These are phyloP conservation scores for Candida pseudoviswanathii DNA, from an alignment of 1,139 yeast species.

Conservation along the genomic window DNA sequence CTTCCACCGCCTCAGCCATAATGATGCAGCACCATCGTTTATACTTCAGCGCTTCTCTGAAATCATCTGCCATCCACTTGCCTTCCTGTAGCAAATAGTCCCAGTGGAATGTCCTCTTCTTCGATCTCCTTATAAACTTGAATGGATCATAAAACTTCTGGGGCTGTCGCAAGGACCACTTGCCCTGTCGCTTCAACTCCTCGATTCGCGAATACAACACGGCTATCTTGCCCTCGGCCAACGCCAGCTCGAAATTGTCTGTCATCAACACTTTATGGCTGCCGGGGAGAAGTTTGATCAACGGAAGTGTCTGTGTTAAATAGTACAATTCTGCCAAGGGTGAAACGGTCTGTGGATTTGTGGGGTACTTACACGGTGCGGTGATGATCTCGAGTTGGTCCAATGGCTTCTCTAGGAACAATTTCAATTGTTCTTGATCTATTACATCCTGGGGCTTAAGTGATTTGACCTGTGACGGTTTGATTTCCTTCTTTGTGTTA, in stretches of 20 bases:
- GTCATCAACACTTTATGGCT: constrained; percentile 87
- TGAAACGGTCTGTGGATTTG: constrained; percentile 45
- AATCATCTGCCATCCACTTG: constrained; percentile 83
- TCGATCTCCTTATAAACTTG: constrained; percentile 31
- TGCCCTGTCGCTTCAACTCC: constrained; percentile 81
- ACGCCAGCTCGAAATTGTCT: constrained; percentile 79
- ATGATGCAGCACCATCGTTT: constrained; percentile 70
- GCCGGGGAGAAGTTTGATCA: constrained; percentile 77
- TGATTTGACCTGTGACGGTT: constrained; percentile 19
- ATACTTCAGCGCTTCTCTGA: constrained; percentile 67
- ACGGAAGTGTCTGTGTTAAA: constrained; percentile 83
- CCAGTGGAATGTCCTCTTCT: constrained; percentile 58
- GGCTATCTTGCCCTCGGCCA: constrained; percentile 91
- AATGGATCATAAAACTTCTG: constrained; percentile 70
- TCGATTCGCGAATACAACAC: constrained; percentile 93
- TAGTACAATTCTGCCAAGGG: constrained; percentile 86
- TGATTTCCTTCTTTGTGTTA: constrained; percentile 6
- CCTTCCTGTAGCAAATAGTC: constrained; percentile 76
- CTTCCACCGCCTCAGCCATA: constrained; percentile 71
- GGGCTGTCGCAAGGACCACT: constrained; percentile 94
- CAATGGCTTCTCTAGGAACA: constrained; percentile 29
- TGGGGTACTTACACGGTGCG: constrained; percentile 48
- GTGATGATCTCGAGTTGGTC: constrained; percentile 40
- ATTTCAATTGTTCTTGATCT: constrained; percentile 24
- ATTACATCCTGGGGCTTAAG: constrained; percentile 24